Conservation (phyloP, 2,329 filamentous ascomycete species). For the Alternaria brassicae region DNA sequence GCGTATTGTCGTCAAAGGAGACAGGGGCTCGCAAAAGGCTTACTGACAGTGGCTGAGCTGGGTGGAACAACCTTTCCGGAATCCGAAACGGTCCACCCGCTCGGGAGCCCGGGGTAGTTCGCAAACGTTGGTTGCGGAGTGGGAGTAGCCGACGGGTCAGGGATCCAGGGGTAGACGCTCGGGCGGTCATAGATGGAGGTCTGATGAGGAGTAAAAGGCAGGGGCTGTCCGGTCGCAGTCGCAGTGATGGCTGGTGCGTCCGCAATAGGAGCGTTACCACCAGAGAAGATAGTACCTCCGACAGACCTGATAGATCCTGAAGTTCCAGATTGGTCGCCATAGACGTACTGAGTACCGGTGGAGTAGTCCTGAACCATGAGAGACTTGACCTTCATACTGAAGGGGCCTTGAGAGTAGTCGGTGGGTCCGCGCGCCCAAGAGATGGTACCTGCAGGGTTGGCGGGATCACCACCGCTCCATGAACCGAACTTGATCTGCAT, state of each 20-base stretch:
- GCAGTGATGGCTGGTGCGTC: conserved; percentile 69
- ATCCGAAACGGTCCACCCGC: conserved; percentile 80
- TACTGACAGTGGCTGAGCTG: conserved; percentile 71
- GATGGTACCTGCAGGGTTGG: conserved; percentile 82
- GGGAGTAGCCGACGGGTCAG: conserved; percentile 60
- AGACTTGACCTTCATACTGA: conserved; percentile 81
- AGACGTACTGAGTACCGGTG: conserved; percentile 83
- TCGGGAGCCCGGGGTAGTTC: conserved; percentile 68
- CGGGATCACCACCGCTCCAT: conserved; percentile 89
- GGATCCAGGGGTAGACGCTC: conserved; percentile 67
- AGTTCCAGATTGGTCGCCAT: conserved; percentile 76
- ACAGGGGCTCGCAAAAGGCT: conserved; percentile 48
- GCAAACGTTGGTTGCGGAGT: conserved; percentile 56
- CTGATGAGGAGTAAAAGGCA: conserved; percentile 72
- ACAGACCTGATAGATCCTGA: conserved; percentile 84
- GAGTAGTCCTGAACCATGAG: conserved; percentile 88
- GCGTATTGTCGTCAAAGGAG: conserved; percentile 9
- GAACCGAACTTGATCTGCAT: conserved; percentile 93
- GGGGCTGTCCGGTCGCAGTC: conserved; percentile 66
- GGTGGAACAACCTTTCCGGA: conserved; percentile 80
- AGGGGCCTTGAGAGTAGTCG: conserved; percentile 83
- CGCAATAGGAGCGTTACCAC: conserved; percentile 61
- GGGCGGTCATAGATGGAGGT: conserved; percentile 57
- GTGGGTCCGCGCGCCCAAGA: conserved; percentile 87
- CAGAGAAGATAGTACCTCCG: conserved; percentile 76